Base-by-base conservation (phyloP, 2,329 filamentous ascomycete genomes). In the Colletotrichum filicis region DNA sequence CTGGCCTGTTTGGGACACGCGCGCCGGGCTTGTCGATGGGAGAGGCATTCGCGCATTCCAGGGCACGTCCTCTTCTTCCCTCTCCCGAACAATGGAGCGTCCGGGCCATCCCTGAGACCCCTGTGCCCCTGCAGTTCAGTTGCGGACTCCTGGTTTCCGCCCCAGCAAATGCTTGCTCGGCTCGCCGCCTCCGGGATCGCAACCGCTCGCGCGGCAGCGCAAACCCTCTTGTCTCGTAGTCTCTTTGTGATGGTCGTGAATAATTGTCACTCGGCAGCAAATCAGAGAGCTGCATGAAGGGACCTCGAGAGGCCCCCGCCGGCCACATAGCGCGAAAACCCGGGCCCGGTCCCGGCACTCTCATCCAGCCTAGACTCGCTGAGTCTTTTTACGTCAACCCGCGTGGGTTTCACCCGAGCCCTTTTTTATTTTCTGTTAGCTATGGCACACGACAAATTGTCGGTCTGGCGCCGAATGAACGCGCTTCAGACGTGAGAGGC, bases 151-250 rank as follows among this genome's bases (percentile, higher is more conserved):
- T 64, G 59, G 68, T 46, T 62, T 56, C 46, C 58, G 66, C 66
- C 32, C 26, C 58, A 63, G 32, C 46, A 62, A 42, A 49, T 49
- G 19, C 16, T 1, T 53, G 46, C 28, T 73, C 60, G 55, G 70
- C 46, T 70, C 56, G 70, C 66, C 66, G 70, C 66, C 70, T 73
- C 71, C 71, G 71, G 71, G n/a, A 73, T 73, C 71, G 71, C 71
- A 70, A 70, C 53, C 59, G 65, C 69, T 58, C 28, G 69, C 30
- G n/a, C 65, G 65, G 52, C 53, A 59, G 58, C 53, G 65, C 70
- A 49, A 30, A 42, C 37, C 56, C 60, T 52, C n/a, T 53, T 70
- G 35, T 30, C 61, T 49, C 60, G 66, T 53, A 65, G 35, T 24
- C 61, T 49, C 60, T 73, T 73, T 73, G 66, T 70, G 66, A 70